Base-by-base conservation (phyloP, 148 eudicot species). In the Limonium bicolor region DNA sequence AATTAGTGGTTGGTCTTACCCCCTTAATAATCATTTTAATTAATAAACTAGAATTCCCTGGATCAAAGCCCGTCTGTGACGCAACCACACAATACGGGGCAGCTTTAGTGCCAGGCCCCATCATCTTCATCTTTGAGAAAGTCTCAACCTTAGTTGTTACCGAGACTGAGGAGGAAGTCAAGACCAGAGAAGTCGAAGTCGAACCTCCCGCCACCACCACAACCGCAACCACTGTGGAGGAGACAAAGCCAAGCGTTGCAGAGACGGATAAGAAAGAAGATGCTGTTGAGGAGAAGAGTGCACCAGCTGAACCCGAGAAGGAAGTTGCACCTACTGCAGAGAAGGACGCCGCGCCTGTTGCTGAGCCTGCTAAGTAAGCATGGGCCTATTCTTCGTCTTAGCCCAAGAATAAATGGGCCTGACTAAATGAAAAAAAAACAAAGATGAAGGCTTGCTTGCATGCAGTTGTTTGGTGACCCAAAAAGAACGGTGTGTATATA, bases 121-220 rank as follows among this genome's bases (percentile, higher is more conserved):
- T 77, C 4, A 21, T 53, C 50, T 82, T 70, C 29, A 56, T 77
- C 4, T 68, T 82, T 9, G 79, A 77, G 55, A 74, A 77, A 59
- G 93, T 77, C 2, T 74, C 93, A 3, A 74, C 72, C 3, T 71
- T 73, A 6, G 41, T 77, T 27, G 71, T 55, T 3, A 32, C 47
- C 0, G 69, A 58, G 6, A 32, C 47, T 0, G 69, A 58, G 36
- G 78, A 72, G 57, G 71, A 72, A 41, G 48, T 43, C 16, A 59
- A 57, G 7, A 11, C 64, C 13, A 73, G 59, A 45, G 77, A 49
- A 15, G 50, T 44, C 17, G 66, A 63, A 28, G 67, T 38, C 7
- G 67, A 59, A 31, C 46, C 77, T 15, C 51, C 51, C 0, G 31
- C 49, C 11, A 16, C 49, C 4, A 18, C 26, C 3, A 18, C 21